Base-by-base conservation (phyloP, 2,329 filamentous ascomycete species). In the Venturia nashicola region DNA sequence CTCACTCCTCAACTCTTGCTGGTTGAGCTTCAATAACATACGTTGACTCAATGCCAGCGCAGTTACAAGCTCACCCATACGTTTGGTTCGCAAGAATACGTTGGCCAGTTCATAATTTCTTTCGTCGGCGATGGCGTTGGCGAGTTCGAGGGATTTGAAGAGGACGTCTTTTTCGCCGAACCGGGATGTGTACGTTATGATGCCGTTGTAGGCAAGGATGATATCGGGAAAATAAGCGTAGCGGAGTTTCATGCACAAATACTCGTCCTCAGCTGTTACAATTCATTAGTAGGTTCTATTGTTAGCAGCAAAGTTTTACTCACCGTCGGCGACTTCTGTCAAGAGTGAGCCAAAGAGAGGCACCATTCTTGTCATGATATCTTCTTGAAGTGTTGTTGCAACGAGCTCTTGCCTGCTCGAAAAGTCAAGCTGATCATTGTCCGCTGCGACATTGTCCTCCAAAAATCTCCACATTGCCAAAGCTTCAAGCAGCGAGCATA, bases 101-200 rank as follows among this genome's bases (percentile, higher is more conserved):
- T 79, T 75, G 1, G 87, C 84, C 48, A 93, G 75, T 68, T 87
- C 86, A 32, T 86, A 86, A 66, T 81, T 83, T 67, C 86, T 57
- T 14, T 48, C 23, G 16, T 65, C 65, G 84, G 93, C 90, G 61
- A 96, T 82, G 2, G 86, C 73, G 1, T 86, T 85, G 0, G 91
- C 87, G 18, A 99, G 79, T 65, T 96, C 90, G 89, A 99, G 93
- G 70, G 87, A 89, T 71, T 93, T 86, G 34, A 94, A 81, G 20
- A 96, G 80, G 68, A 88, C 83, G 65, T 93, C 89, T 54, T 91
- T 86, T 57, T 86, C 87, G 54, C 95, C 78, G 60, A 84, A 82
- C 59, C 85, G 86, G 3, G 90, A 91, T 0, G 89, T 88, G 71
- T 88, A 89, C 72, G 95, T 89, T 61, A 97, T 78, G 1, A 89